These are phyloP conservation scores for Tagetes patula DNA, from an alignment of 129 eudicot genomes.

Conservation along the genomic window DNA sequence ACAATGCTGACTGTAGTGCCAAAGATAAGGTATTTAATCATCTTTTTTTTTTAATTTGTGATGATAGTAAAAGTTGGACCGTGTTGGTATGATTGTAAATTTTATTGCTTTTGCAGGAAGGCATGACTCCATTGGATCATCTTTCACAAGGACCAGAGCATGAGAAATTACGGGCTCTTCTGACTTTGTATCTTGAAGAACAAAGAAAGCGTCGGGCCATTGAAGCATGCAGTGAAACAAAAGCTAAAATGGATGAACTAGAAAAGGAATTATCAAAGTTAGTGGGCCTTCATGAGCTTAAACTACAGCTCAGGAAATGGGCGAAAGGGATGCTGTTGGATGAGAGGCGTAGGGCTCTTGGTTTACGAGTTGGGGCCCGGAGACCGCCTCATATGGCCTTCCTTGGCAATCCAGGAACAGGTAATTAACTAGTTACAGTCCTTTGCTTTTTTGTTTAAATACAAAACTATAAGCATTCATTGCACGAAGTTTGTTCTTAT, in stretches of 20 bases:
- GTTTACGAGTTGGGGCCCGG: slow-evolving; percentile 59
- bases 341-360: slow-evolving; percentile 85
- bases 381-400: slow-evolving; percentile 82
- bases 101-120: slow-evolving; percentile 18
- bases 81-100: background rate
- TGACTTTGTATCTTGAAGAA: slow-evolving; percentile 19
- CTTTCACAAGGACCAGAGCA: slow-evolving; percentile 28
- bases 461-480: background rate
- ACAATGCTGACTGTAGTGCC: slow-evolving; percentile 77
- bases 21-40: slow-evolving; percentile 11
- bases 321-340: slow-evolving; percentile 90
- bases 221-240: slow-evolving; percentile 22
- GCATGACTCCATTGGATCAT: slow-evolving; percentile 31
- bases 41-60: background rate
- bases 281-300: slow-evolving; percentile 74
- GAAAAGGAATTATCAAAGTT: slow-evolving; percentile 66
- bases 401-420: slow-evolving; percentile 19
- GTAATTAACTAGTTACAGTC: background rate
- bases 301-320: slow-evolving; percentile 75
- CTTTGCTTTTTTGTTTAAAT: background rate
- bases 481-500: background rate
- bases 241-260: slow-evolving; percentile 51
- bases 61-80: background rate
- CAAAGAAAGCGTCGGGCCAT: slow-evolving; percentile 26
- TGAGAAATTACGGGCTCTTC: slow-evolving; percentile 16